Conservation (phyloP, 495 filamentous ascomycete genomes). For the Tuber umbilicatum region DNA sequence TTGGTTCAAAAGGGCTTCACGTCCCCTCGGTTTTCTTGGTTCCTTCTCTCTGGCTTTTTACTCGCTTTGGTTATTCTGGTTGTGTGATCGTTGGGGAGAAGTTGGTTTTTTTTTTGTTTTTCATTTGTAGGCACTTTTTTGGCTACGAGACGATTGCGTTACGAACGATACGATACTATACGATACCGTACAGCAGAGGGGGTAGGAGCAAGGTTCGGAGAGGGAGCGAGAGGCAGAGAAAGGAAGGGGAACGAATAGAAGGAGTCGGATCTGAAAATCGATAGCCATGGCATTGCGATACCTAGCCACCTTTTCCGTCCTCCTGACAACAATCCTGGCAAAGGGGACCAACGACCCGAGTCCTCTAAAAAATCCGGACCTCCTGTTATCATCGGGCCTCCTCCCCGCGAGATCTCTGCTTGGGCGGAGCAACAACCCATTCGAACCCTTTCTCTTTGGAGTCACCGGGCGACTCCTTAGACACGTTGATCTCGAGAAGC, state of each 20-base stretch:
- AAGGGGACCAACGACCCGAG: neutral
- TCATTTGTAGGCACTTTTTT: neutral
- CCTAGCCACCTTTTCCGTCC: neutral
- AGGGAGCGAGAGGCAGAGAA: neutral
- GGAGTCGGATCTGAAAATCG: neutral
- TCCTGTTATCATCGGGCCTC: neutral
- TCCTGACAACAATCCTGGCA: neutral
- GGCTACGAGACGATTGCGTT: neutral
- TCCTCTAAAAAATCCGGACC: neutral
- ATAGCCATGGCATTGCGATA: neutral
- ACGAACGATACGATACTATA: slow-evolving; percentile 1
- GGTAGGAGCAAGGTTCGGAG: neutral
- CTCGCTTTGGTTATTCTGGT: neutral
- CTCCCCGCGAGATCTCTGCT: neutral
- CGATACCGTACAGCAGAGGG: neutral
- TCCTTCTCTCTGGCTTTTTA: neutral
- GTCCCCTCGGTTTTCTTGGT: neutral
- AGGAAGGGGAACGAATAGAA: neutral
- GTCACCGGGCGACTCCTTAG: neutral
- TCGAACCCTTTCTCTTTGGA: neutral
- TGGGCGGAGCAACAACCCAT: neutral
- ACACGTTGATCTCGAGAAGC: neutral
- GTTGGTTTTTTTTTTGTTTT: neutral
- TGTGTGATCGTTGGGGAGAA: neutral
- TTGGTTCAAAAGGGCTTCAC: neutral